These are phyloP conservation scores for Saraca asoca DNA, from an alignment of 331 rosid species.

Conservation along the genomic window DNA sequence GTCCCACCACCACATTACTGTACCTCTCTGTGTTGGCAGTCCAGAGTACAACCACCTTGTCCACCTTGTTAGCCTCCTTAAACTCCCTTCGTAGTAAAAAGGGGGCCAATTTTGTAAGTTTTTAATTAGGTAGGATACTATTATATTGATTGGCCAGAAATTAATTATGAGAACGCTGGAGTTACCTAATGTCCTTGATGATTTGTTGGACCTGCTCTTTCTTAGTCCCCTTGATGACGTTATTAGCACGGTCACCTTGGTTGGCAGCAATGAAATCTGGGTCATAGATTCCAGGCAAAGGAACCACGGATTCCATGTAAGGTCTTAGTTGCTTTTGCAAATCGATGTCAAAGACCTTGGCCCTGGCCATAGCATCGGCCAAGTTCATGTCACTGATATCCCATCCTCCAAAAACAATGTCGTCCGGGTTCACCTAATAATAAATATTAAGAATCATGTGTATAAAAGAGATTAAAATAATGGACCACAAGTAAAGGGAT, in stretches of 20 bases:
- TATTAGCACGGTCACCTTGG: slow-evolving; percentile 86
- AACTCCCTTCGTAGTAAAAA: slow-evolving; percentile 64
- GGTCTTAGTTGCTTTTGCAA: slow-evolving; percentile 95
- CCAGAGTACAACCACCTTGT: slow-evolving; percentile 94
- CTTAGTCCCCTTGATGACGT: slow-evolving; percentile 85
- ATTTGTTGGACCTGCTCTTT: slow-evolving; percentile 75
- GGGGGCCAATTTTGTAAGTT: not conserved
- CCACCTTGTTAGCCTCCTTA: slow-evolving; percentile 80
- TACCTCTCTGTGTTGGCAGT: slow-evolving; percentile 98
- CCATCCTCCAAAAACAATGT: slow-evolving; percentile 95
- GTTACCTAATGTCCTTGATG: slow-evolving; percentile 81
- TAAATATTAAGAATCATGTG: too few relatives aligned
- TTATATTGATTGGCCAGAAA: not conserved
- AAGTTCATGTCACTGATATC: slow-evolving; percentile 91
- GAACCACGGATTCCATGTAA: slow-evolving; percentile 92
- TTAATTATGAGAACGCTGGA: slow-evolving; percentile 9
- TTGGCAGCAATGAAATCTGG: slow-evolving; percentile 97
- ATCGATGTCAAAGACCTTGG: slow-evolving; percentile 88
- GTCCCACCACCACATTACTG: slow-evolving; percentile 75
- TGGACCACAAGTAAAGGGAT: too few relatives aligned
- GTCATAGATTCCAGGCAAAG: slow-evolving; percentile 90
- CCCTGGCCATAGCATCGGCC: slow-evolving; percentile 94
- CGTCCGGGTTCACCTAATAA: slow-evolving; percentile 85
- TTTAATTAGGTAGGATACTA: not conserved
- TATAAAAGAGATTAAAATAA: too few relatives aligned